A percentile compares a stretch with the other conserved stretches of the same genome.
These are phyloP conservation scores for Obelidium mucronatum DNA, from an alignment of 192 early-diverging fungal genomes.

Conservation along the genomic window DNA sequence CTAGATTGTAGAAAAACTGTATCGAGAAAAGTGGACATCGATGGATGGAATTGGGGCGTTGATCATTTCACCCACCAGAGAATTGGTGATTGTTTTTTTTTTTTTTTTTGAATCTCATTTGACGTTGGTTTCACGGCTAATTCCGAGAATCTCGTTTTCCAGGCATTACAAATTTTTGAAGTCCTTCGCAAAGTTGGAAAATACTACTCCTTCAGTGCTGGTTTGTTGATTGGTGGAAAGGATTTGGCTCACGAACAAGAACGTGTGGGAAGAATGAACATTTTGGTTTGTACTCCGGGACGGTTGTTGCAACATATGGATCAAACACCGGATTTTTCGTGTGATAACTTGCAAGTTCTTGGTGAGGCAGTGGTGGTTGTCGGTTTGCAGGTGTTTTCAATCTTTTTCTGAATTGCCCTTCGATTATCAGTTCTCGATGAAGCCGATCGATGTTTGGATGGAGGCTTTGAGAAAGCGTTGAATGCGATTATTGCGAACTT, in stretches of 20 bases:
- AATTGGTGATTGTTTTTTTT: slow-evolving; percentile 55
- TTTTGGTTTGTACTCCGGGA: slow-evolving; percentile 97
- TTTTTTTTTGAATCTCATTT: background rate
- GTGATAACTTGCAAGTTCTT: slow-evolving; percentile 78
- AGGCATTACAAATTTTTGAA: slow-evolving; percentile 92
- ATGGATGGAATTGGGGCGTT: slow-evolving; percentile 68
- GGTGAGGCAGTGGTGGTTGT: slow-evolving; percentile 46
- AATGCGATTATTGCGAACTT: slow-evolving; percentile 87
- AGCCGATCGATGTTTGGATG: slow-evolving; percentile 95
- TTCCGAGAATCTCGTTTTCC: background rate
- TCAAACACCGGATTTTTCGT: slow-evolving; percentile 88
- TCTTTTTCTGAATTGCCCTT: background rate
- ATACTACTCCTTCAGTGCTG: slow-evolving; percentile 85
- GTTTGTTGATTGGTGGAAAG: slow-evolving; percentile 90
- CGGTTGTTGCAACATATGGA: slow-evolving; percentile 95
- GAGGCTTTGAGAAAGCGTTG: slow-evolving; percentile 92
- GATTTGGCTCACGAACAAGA: slow-evolving; percentile 76
- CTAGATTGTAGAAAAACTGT: slow-evolving; percentile 84
- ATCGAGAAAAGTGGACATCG: slow-evolving; percentile 81
- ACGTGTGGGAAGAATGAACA: slow-evolving; percentile 64
- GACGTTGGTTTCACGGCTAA: background rate
- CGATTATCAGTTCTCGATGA: slow-evolving; percentile 91
- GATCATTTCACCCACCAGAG: slow-evolving; percentile 82
- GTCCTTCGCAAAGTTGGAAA: slow-evolving; percentile 66
- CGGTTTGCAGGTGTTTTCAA: slow-evolving; percentile 67